Evolutionary conservation across 208 protist genomes (phyloP), one percentile per base, ranked within the genome.

Genomic region (Trichomonas gallinae): DNA sequence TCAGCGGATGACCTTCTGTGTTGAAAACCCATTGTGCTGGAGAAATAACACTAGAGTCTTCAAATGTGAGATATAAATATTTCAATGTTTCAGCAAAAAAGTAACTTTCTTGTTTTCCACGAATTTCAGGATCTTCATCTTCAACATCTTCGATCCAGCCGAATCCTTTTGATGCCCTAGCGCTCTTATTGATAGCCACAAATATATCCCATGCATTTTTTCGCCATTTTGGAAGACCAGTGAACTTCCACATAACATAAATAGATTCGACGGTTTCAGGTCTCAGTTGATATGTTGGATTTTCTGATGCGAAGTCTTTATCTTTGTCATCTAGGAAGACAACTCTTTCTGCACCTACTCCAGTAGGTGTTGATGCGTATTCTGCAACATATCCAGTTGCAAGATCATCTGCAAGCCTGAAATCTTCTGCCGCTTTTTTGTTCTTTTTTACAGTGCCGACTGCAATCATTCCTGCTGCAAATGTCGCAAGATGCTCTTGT

Each of bases 71-170:
- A 96, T 98, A 99, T 0, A 99, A 58, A 96, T 99, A 99, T 87
- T 99, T 99, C 0, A 99, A 51, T 15, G 98, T 99, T 97, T 99
- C 98, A 21, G 98, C 98, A 10, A 99, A 97, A 82, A 99, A 99
- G 85, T 98, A 99, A 42, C 96, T 98, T 97, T 99, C 97, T 97
- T 98, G 97, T 36, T 96, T 36, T 96, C 99, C 97, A n/a, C n/a
- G n/a, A n/a, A n/a, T n/a, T n/a, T n/a, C n/a, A n/a, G n/a, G n/a
- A n/a, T n/a, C n/a, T n/a, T 46, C 40, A 49, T 87, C 48, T 10
- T 96, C 11, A 0, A 98, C 97, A 93, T 98, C 63, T 0, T 34
- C n/a, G 0, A 98, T 15, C 31, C 89, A 96, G 36, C 82, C 63
- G 96, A 97, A 98, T n/a, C 98, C 98, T 81, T 96, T 72, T 13